A percentile compares a stretch with the other conserved stretches of the same genome.
These are phyloP conservation scores for Ascodesmis nigricans DNA, from an alignment of 495 filamentous ascomycete genomes.

Conservation along the genomic window DNA sequence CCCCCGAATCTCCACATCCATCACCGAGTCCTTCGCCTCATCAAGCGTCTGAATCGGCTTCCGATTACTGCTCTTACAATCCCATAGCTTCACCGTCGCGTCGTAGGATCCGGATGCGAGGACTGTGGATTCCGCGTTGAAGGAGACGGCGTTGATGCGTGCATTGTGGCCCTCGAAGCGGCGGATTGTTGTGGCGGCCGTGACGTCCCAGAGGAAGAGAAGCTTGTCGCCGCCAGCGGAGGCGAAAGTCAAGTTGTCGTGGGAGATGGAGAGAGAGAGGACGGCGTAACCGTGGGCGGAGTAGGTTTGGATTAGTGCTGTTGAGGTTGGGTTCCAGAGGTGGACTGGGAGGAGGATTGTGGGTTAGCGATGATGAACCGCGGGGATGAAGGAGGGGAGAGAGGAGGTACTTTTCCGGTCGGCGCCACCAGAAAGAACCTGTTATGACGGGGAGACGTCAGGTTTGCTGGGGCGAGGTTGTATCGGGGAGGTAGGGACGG, in stretches of 20 bases:
- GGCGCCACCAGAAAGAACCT: constrained; percentile 59
- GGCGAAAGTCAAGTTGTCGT: constrained; percentile 59
- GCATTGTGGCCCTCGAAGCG: constrained; percentile 53
- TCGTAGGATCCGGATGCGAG: constrained; percentile 61
- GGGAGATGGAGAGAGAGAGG: constrained; percentile 51
- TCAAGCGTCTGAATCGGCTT: constrained; percentile 58
- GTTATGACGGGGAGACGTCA: constrained; percentile 21
- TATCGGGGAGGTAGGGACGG: constrained; percentile 2
- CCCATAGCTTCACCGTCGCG: constrained; percentile 71
- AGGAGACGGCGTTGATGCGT: constrained; percentile 53
- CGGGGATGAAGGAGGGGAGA: constrained; percentile 22
- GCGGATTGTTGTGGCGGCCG: constrained; percentile 46
- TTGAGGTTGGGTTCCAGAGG: constrained; percentile 22
- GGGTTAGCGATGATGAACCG: constrained; percentile 22
- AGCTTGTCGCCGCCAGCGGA: constrained; percentile 68
- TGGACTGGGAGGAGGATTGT: constrained; percentile 15
- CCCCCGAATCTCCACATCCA: constrained; percentile 32
- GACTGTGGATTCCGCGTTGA: constrained; percentile 45
- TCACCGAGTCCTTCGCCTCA: constrained; percentile 62
- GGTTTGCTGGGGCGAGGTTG: not conserved
- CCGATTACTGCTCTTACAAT: constrained; percentile 35
- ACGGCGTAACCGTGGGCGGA: constrained; percentile 77
- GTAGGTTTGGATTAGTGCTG: constrained; percentile 57
- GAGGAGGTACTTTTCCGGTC: constrained; percentile 54
- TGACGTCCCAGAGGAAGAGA: constrained; percentile 88